These are phyloP conservation scores for Penicillium angulare DNA, from an alignment of 495 filamentous ascomycete species.

Conservation along the genomic window DNA sequence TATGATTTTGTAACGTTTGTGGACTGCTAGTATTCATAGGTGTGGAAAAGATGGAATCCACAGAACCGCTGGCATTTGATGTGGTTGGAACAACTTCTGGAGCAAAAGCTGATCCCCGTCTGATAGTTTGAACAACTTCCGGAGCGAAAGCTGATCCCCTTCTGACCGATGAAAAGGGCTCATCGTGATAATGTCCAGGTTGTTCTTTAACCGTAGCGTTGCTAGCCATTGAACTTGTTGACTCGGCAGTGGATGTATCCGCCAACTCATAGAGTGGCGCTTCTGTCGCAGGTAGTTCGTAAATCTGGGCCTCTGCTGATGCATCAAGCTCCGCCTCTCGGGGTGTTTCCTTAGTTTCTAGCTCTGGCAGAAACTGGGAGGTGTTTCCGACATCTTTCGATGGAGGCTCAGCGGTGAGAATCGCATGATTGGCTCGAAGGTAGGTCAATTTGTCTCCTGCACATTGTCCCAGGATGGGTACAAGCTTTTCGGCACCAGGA, in stretches of 20 bases:
- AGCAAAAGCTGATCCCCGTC: slow-evolving; percentile 45
- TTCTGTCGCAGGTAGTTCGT: slow-evolving; percentile 44
- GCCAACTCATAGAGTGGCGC: slow-evolving; percentile 40
- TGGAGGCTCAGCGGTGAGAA: slow-evolving; percentile 51
- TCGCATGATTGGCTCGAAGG: slow-evolving; percentile 55
- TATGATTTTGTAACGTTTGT: background rate
- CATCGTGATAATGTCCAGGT: slow-evolving; percentile 20
- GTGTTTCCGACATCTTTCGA: slow-evolving; percentile 24
- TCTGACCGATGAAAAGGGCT: slow-evolving; percentile 25
- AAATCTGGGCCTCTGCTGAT: slow-evolving; percentile 29
- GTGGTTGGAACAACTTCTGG: slow-evolving; percentile 37
- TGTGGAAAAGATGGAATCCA: slow-evolving; percentile 4
- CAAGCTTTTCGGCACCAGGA: slow-evolving; percentile 55
- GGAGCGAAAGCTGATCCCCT: slow-evolving; percentile 48
- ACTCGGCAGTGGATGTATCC: slow-evolving; percentile 33
- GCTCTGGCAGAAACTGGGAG: slow-evolving; percentile 33
- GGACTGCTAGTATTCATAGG: slow-evolving; percentile 11
- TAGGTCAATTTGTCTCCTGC: slow-evolving; percentile 51
- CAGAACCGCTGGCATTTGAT: slow-evolving; percentile 1
- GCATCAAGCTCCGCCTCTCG: slow-evolving; percentile 41
- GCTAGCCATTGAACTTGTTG: background rate
- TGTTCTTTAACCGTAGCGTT: background rate
- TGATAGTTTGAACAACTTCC: slow-evolving; percentile 31
- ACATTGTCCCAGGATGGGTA: slow-evolving; percentile 45
- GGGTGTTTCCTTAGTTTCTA: slow-evolving; percentile 27